These are phyloP conservation scores for Penicillium fuscoglaucum DNA, from an alignment of 2,329 filamentous ascomycete species.

Conservation along the genomic window DNA sequence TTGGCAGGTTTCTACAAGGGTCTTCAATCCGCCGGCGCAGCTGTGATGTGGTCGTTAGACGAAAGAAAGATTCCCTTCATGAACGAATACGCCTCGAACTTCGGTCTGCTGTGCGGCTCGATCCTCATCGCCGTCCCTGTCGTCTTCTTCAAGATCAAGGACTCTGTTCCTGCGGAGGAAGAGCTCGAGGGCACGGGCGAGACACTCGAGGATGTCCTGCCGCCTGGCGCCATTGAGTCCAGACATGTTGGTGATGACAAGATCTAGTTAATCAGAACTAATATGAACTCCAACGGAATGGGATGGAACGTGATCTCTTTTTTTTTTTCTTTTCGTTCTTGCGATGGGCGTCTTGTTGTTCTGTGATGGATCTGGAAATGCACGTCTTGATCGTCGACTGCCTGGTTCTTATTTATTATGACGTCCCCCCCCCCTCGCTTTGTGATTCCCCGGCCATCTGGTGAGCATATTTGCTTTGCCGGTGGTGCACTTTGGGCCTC, in stretches of 20 bases:
- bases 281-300: not conserved
- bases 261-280: conserved; percentile 3
- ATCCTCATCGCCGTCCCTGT: conserved; percentile 73
- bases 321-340: not conserved
- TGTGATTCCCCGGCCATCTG: not conserved
- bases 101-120: conserved; percentile 67
- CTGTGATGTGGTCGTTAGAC: conserved; percentile 62
- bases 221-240: conserved; percentile 17
- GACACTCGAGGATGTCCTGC: conserved; percentile 68
- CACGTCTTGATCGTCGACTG: not conserved
- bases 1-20: conserved; percentile 86
- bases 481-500: not conserved
- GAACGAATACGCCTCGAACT: conserved; percentile 69
- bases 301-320: not conserved
- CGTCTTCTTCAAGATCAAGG: conserved; percentile 72
- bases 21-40: conserved; percentile 78
- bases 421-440: not conserved
- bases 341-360: not conserved
- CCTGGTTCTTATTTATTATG: not conserved
- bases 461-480: not conserved
- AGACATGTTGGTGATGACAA: conserved; percentile 10
- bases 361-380: not conserved
- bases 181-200: conserved; percentile 81
- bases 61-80: conserved; percentile 61
- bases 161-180: conserved; percentile 71